These are phyloP conservation scores for Tetrastigma voinierianum DNA, from an alignment of 164 flowering plant genomes.

Conservation along the genomic window DNA sequence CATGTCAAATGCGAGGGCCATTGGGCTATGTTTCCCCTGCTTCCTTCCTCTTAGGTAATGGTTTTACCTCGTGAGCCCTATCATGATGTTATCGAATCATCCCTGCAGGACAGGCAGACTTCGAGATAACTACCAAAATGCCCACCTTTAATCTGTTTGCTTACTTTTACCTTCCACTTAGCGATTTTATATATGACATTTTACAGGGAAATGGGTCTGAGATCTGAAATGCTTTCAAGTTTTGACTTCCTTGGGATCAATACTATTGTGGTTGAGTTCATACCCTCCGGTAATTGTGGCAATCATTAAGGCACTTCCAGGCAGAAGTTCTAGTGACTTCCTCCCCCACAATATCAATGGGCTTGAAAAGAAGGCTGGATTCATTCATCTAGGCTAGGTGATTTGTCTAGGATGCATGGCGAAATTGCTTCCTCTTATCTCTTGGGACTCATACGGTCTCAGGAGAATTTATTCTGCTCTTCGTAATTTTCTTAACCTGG, in stretches of 20 bases:
- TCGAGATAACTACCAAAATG: not conserved
- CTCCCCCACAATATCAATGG: not conserved
- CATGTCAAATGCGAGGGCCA: not conserved
- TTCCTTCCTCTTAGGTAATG: not conserved
- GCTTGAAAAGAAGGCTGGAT: not conserved
- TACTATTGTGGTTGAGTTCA: not conserved
- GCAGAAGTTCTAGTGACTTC: not conserved
- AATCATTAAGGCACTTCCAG: not conserved
- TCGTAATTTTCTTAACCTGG: too few relatives aligned
- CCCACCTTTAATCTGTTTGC: too few relatives aligned
- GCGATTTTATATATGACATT: too few relatives aligned
- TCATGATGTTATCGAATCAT: not conserved
- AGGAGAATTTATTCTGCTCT: too few relatives aligned
- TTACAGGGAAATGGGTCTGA: too few relatives aligned
- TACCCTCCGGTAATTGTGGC: not conserved
- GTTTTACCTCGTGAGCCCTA: not conserved
- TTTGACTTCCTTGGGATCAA: not conserved
- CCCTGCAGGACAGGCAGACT: not conserved
- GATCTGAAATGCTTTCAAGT: too few relatives aligned
- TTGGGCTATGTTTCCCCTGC: not conserved
- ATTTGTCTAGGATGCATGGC: not conserved
- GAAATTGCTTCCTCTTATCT: not conserved
- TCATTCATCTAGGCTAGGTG: not conserved
- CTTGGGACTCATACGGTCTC: too few relatives aligned
- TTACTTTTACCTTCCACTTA: too few relatives aligned